A percentile compares a stretch with the other conserved stretches of the same genome.
Conservation (phyloP, 1,284 basidiomycete species). For the Ceratobasidium sp. region DNA sequence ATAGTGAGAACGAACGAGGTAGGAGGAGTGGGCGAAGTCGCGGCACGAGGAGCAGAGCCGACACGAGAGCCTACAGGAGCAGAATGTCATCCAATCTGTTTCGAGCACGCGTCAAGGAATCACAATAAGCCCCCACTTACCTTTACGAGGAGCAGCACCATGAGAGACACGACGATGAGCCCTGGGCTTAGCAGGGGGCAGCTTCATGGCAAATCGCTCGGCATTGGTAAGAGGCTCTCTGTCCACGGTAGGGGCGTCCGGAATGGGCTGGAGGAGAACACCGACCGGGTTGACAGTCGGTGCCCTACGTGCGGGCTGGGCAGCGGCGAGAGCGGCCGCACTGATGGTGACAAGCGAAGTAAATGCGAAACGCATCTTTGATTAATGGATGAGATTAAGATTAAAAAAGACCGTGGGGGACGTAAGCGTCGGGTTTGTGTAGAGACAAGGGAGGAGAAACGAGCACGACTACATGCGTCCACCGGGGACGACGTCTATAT, state of each 20-base stretch:
- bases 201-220: constrained; percentile 37
- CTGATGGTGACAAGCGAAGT: constrained; percentile 1
- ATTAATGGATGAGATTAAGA: background rate
- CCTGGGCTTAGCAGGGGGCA: constrained; percentile 38
- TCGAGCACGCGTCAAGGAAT: too few species aligned
- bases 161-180: background rate
- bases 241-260: background rate
- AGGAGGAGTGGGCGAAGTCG: constrained; percentile 1
- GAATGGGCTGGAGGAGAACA: background rate
- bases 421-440: background rate
- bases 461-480: background rate
- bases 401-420: constrained; percentile 26
- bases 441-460: background rate
- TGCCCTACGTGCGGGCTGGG: background rate
- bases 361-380: constrained; percentile 21
- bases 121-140: background rate
- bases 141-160: constrained; percentile 4
- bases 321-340: background rate
- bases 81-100: background rate
- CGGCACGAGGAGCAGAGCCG: constrained; percentile 21
- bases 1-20: background rate
- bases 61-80: constrained; percentile 3
- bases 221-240: constrained; percentile 29
- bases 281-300: background rate
- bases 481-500: too few species aligned